Conservation (phyloP, 768 basidiomycete genomes). For the Serendipita sp. region DNA sequence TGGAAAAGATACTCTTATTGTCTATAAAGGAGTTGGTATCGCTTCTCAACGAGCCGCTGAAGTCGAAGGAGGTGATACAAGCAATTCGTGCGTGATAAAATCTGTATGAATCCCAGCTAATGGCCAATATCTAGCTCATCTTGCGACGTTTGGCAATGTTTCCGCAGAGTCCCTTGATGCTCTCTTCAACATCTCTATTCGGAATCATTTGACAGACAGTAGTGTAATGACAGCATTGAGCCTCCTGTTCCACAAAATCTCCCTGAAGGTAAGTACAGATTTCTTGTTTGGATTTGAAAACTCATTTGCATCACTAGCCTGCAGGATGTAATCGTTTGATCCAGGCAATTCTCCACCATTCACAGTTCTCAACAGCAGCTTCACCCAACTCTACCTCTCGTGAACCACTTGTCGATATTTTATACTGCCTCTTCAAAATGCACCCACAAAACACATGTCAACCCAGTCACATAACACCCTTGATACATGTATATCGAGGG, state of each 20-base stretch:
- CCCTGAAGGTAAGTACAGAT: too few species aligned
- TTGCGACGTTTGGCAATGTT: background rate
- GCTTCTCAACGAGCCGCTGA: slow-evolving; percentile 2
- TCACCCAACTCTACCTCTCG: slow-evolving; percentile 19
- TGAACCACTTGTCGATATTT: slow-evolving; percentile 35
- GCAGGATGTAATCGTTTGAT: slow-evolving; percentile 23
- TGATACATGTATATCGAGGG: slow-evolving; percentile 59
- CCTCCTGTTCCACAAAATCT: too few species aligned
- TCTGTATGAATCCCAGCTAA: background rate
- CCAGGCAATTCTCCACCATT: slow-evolving; percentile 59
- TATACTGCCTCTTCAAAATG: slow-evolving; percentile 52
- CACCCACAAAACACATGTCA: slow-evolving; percentile 79
- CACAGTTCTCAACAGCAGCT: slow-evolving; percentile 29
- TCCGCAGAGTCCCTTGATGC: background rate
- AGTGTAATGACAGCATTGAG: background rate
- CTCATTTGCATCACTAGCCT: too few species aligned
- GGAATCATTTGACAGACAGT: background rate
- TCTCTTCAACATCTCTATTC: background rate
- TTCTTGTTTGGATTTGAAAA: too few species aligned
- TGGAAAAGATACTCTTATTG: background rate
- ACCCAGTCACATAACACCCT: slow-evolving; percentile 61
- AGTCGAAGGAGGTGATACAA: background rate
- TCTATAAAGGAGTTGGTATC: slow-evolving; percentile 7
- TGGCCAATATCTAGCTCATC: background rate
- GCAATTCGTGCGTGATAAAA: background rate